phyloP scores from a whole-genome alignment of 2,329 filamentous ascomycete species.

The Teratosphaeria gauchensis region DNA sequence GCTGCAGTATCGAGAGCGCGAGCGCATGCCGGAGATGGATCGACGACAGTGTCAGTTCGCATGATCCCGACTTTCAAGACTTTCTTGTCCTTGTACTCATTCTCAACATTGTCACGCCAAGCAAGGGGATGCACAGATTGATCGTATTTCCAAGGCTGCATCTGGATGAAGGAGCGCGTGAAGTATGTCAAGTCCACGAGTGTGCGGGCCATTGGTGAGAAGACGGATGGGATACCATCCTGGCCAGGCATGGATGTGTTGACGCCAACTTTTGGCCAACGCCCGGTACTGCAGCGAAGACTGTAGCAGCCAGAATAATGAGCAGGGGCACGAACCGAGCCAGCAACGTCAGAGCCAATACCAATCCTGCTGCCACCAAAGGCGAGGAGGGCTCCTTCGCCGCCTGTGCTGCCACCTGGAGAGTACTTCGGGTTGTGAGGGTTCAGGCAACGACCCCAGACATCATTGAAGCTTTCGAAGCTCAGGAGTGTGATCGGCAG shows the following conservation, averaged over 20 bases:
- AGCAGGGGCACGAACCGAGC: constrained; percentile 75
- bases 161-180: constrained; percentile 63
- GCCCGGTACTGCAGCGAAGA: constrained; percentile 74
- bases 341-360: constrained; percentile 83
- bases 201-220: constrained; percentile 85
- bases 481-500: constrained; percentile 76
- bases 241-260: constrained; percentile 86
- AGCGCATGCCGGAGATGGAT: constrained; percentile 74
- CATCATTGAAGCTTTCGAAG: constrained; percentile 68
- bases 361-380: constrained; percentile 75
- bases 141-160: constrained; percentile 85
- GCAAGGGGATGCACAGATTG: constrained; percentile 74
- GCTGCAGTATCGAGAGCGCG: constrained; percentile 65
- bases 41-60: constrained; percentile 63
- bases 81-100: constrained; percentile 51
- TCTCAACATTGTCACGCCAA: constrained; percentile 59
- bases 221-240: constrained; percentile 80
- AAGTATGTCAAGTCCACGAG: constrained; percentile 78
- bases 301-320: constrained; percentile 87
- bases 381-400: constrained; percentile 73
- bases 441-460: constrained; percentile 78
- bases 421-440: constrained; percentile 78
- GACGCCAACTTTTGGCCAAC: constrained; percentile 80
- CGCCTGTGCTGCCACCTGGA: constrained; percentile 80
- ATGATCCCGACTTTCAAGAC: constrained; percentile 66